These are phyloP conservation scores for Colletotrichum spaethianum DNA, from an alignment of 2,329 filamentous ascomycete species.

Conservation along the genomic window DNA sequence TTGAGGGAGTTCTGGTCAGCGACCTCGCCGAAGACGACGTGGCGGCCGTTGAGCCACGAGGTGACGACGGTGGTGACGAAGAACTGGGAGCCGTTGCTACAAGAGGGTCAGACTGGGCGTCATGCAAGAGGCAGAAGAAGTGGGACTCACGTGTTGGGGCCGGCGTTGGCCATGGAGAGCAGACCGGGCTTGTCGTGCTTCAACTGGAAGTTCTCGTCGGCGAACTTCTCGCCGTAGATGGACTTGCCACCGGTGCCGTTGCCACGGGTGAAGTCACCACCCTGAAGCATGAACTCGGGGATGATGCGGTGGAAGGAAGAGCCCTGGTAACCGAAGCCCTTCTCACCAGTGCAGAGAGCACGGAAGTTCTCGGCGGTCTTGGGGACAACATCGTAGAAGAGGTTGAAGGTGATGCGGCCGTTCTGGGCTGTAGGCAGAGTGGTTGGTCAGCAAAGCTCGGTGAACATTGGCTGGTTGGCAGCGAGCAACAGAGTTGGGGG, in stretches of 20 bases:
- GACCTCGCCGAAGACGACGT: constrained; percentile 89
- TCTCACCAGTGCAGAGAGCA: constrained; percentile 84
- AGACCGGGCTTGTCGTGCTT: constrained; percentile 83
- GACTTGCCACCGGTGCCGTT: constrained; percentile 94
- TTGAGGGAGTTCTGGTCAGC: constrained; percentile 63
- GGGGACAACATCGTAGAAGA: constrained; percentile 88
- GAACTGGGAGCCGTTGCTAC: constrained; percentile 97
- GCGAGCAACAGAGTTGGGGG: neutral
- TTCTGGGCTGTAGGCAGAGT: constrained; percentile 70
- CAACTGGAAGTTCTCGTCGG: constrained; percentile 89
- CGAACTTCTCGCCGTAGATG: constrained; percentile 96
- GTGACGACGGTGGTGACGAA: constrained; percentile 96
- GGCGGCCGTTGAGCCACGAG: constrained; percentile 85
- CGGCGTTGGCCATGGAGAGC: constrained; percentile 96
- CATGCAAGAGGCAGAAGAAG: neutral
- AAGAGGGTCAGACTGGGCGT: constrained; percentile 52
- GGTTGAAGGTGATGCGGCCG: constrained; percentile 89
- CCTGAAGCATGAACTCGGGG: constrained; percentile 94
- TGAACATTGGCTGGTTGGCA: neutral
- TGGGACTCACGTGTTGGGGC: constrained; percentile 84
- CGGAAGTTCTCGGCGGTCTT: constrained; percentile 91
- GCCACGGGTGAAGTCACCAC: constrained; percentile 93
- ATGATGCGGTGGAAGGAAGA: constrained; percentile 95
- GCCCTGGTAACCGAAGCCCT: constrained; percentile 86
- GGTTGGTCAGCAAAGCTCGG: constrained; percentile 32